Conservation (phyloP, 345 rosid genomes). For the Citrus unshiu region DNA sequence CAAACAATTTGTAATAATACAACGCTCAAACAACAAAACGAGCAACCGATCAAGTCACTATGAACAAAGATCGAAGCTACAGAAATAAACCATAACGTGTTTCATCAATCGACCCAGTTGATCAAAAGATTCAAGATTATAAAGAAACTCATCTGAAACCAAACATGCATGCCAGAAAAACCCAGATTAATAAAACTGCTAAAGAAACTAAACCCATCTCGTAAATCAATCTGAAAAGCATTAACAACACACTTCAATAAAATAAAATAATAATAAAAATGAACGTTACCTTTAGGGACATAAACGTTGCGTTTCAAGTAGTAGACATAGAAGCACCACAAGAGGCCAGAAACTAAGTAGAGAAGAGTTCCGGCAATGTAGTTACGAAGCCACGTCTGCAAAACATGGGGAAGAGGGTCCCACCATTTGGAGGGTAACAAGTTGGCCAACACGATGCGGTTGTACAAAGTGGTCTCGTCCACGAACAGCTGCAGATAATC, state of each 20-base stretch:
- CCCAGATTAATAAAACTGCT: slow-evolving; percentile 1
- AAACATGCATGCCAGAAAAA: neutral
- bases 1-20: no score
- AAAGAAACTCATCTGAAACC: neutral
- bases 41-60: no score
- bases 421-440: slow-evolving; percentile 61
- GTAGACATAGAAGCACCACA: slow-evolving; percentile 93
- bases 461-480: slow-evolving; percentile 59
- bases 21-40: no score
- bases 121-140: neutral
- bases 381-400: slow-evolving; percentile 93
- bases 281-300: slow-evolving; percentile 55
- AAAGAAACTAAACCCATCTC: slow-evolving; percentile 6
- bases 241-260: no score
- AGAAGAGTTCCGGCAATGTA: slow-evolving; percentile 67
- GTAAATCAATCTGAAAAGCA: neutral
- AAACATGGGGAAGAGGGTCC: slow-evolving; percentile 58
- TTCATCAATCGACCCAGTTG: neutral
- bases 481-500: slow-evolving; percentile 43
- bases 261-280: no score
- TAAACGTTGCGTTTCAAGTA: slow-evolving; percentile 74
- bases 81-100: neutral
- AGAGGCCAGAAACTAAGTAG: slow-evolving; percentile 73
- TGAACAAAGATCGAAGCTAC: neutral
- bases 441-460: slow-evolving; percentile 58